Evolutionary conservation across 495 filamentous ascomycete species (phyloP), one percentile per base, ranked within the genome.

Genomic region (Cercophora scortea): DNA sequence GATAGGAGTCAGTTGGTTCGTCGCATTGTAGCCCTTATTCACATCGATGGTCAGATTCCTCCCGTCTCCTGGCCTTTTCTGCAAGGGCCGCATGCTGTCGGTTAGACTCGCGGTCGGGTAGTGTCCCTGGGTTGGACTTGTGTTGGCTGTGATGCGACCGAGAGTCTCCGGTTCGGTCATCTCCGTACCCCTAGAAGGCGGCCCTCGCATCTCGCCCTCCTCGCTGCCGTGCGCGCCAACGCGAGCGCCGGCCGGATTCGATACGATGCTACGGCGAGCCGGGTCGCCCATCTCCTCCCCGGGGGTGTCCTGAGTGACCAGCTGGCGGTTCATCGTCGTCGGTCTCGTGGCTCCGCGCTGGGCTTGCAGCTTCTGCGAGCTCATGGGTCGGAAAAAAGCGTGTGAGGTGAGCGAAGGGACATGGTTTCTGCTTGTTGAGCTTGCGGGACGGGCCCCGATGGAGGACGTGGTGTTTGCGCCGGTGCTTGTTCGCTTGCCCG

Each of bases 301-400:
- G 25, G 25, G 25, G 25, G 25, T 25, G 25, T 25, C 25, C 25
- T 25, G 25, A 5, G 25, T 44, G 52, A 63, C 50, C 41, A 70
- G 56, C 45, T 64, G 69, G 50, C 73, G 65, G 15, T 54, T 64
- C 54, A 65, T 62, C 11, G 67, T 67, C 8, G 65, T 49, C 8
- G 73, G 69, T 35, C 74, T 64, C 11, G 68, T 55, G 16, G 78
- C 74, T 44, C 83, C 83, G 62, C 93, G 76, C 65, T 97, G 94
- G 47, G 90, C 91, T 68, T 98, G 93, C 45, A 96, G 74, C 63
- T 88, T 83, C 67, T 96, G 91, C 18, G 90, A 94, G 70, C 90
- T 96, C 93, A 98, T 95, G 15, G 93, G 93, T 8, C 85, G 84
- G 60, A 96, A 96, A 68, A 98, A 97, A 16, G 86, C 92, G 57